Percentiles rank a stretch among this genome's conserved stretches.
phyloP scores from a whole-genome alignment of 1,284 basidiomycete genomes.

The Microbotryum lychnidis-dioicae region DNA sequence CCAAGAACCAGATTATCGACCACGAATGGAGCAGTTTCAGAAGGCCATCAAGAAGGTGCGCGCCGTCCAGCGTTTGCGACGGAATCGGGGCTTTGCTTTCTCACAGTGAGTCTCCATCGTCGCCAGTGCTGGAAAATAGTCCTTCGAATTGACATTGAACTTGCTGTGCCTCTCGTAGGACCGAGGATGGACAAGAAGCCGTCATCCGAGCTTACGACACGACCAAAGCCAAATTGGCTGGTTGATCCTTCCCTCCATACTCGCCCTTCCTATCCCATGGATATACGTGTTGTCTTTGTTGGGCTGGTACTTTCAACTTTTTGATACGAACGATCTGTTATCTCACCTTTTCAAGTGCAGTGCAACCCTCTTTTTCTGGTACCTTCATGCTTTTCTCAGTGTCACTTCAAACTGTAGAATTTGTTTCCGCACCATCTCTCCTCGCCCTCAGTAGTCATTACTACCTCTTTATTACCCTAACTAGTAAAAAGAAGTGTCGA shows the following conservation, averaged over 20 bases:
- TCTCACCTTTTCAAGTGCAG: neutral
- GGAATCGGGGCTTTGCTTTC: constrained; percentile 91
- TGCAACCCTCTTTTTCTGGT: neutral
- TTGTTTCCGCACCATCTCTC: neutral
- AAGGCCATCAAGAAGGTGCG: constrained; percentile 92
- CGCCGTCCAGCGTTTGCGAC: constrained; percentile 86
- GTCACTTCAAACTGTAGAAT: neutral
- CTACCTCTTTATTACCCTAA: too few species aligned
- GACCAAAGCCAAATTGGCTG: constrained; percentile 8
- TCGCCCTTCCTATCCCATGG: neutral
- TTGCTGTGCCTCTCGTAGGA: constrained; percentile 13
- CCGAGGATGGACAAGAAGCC: constrained; percentile 38
- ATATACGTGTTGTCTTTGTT: neutral
- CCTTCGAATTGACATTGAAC: neutral
- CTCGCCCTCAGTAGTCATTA: too few species aligned
- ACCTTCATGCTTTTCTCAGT: neutral
- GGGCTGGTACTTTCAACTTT: neutral
- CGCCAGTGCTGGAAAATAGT: neutral
- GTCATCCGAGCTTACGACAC: constrained; percentile 38
- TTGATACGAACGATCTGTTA: too few species aligned
- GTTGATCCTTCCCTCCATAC: neutral
- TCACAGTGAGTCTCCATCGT: constrained; percentile 51
- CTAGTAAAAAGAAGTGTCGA: too few species aligned
- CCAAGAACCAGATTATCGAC: constrained; percentile 80
- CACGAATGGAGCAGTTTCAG: constrained; percentile 81